Percentiles rank a stretch among this genome's conserved stretches.
Conservation (phyloP, 2,329 filamentous ascomycete genomes). For the Diaporthe sp. region DNA sequence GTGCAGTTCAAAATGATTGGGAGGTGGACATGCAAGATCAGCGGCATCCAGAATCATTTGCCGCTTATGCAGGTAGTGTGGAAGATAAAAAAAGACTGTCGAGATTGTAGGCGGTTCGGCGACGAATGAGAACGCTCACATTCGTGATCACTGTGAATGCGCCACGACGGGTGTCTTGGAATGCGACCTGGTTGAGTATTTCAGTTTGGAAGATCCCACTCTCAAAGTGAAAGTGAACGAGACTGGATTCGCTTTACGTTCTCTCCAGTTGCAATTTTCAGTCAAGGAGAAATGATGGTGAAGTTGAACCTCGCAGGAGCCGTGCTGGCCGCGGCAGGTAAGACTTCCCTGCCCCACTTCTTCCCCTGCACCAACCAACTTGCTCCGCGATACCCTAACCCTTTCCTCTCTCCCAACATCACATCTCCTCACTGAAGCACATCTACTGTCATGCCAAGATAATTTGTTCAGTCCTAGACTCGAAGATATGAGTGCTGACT, state of each 20-base stretch:
- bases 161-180: slow-evolving; percentile 6
- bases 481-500: neutral
- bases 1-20: slow-evolving; percentile 16
- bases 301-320: slow-evolving; percentile 16
- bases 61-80: slow-evolving; percentile 20
- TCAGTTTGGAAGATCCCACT: neutral
- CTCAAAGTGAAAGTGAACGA: neutral
- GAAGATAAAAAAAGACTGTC: slow-evolving; percentile 34
- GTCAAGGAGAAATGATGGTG: slow-evolving; percentile 8
- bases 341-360: neutral
- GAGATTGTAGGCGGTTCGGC: slow-evolving; percentile 30
- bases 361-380: neutral
- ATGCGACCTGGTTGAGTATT: slow-evolving; percentile 5
- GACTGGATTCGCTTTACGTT: neutral
- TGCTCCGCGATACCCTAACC: neutral
- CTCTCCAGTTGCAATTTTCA: neutral
- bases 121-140: slow-evolving; percentile 34
- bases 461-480: neutral
- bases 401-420: neutral
- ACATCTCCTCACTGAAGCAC: neutral
- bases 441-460: neutral
- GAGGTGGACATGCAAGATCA: slow-evolving; percentile 6
- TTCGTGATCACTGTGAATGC: slow-evolving; percentile 25
- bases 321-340: slow-evolving; percentile 37
- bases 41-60: slow-evolving; percentile 21